These are phyloP conservation scores for Talaromyces ruber DNA, from an alignment of 495 filamentous ascomycete genomes.

Conservation along the genomic window DNA sequence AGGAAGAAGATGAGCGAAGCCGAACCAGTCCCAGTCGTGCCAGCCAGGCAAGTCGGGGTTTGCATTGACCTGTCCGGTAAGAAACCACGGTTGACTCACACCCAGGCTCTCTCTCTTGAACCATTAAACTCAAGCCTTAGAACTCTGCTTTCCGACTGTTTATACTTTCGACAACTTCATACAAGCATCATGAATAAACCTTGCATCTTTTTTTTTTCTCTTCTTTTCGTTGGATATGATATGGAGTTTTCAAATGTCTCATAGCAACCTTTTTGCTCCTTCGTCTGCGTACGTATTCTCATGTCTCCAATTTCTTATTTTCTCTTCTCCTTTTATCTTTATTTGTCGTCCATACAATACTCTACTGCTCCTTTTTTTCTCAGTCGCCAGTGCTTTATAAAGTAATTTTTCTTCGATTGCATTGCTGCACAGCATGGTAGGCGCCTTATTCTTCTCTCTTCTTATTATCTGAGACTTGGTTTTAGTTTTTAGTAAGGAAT, in stretches of 20 bases:
- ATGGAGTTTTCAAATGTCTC: slow-evolving; percentile 8
- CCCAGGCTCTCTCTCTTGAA: background rate
- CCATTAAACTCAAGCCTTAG: background rate
- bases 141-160: background rate
- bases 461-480: background rate
- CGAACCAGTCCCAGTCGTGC: slow-evolving; percentile 50
- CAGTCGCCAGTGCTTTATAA: background rate
- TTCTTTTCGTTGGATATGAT: slow-evolving; percentile 5
- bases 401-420: slow-evolving; percentile 1
- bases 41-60: slow-evolving; percentile 33
- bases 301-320: slow-evolving; percentile 4
- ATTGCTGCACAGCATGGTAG: slow-evolving; percentile 3
- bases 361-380: background rate
- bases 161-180: background rate
- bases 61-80: slow-evolving; percentile 14
- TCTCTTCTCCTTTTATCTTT: slow-evolving; percentile 5
- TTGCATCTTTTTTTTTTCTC: background rate
- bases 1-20: slow-evolving; percentile 51
- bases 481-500: background rate
- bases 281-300: slow-evolving; percentile 9
- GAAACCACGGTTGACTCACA: slow-evolving; percentile 4
- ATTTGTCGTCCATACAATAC: slow-evolving; percentile 1
- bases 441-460: slow-evolving; percentile 7
- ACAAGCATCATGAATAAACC: slow-evolving; percentile 5
- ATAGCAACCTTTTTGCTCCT: slow-evolving; percentile 6